Conservation (phyloP, 805 yeast species). For the Yamadazyma takamatsuzukensis region DNA sequence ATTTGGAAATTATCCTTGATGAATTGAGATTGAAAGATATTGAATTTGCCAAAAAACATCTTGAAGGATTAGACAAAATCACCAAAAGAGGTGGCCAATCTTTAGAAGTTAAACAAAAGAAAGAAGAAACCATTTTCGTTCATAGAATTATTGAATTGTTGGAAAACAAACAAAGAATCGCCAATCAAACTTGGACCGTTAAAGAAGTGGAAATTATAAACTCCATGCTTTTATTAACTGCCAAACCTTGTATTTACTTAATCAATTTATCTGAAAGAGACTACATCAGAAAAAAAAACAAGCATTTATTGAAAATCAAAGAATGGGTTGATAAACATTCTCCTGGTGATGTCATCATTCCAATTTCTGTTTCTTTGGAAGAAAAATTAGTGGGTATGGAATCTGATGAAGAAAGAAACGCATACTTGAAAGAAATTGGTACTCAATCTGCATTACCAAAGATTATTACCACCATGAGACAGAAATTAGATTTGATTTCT, state of each 20-base stretch:
- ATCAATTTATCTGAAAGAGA: conserved; percentile 88
- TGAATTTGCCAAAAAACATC: conserved; percentile 83
- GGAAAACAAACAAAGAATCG: conserved; percentile 83
- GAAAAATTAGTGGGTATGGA: conserved; percentile 87
- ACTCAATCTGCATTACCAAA: conserved; percentile 80
- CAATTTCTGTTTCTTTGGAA: conserved; percentile 89
- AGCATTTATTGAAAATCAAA: conserved; percentile 74
- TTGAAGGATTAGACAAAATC: conserved; percentile 72
- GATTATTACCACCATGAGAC: conserved; percentile 84
- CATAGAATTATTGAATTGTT: conserved; percentile 70
- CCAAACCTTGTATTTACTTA: conserved; percentile 92
- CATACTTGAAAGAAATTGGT: conserved; percentile 70
- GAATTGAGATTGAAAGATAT: conserved; percentile 96
- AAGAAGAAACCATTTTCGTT: conserved; percentile 76
- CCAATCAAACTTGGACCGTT: conserved; percentile 81
- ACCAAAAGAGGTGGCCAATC: conserved; percentile 87
- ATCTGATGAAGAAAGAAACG: conserved; percentile 75
- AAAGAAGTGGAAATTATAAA: conserved; percentile 92
- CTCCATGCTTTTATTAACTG: conserved; percentile 81
- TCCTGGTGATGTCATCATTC: conserved; percentile 83
- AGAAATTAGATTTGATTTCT: conserved; percentile 79
- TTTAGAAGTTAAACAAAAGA: conserved; percentile 82
- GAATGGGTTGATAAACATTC: conserved; percentile 88
- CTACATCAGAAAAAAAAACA: conserved; percentile 83
- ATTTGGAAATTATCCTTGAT: conserved; percentile 83